These are phyloP conservation scores for Litchi chinensis DNA, from an alignment of 345 rosid species.

Conservation along the genomic window DNA sequence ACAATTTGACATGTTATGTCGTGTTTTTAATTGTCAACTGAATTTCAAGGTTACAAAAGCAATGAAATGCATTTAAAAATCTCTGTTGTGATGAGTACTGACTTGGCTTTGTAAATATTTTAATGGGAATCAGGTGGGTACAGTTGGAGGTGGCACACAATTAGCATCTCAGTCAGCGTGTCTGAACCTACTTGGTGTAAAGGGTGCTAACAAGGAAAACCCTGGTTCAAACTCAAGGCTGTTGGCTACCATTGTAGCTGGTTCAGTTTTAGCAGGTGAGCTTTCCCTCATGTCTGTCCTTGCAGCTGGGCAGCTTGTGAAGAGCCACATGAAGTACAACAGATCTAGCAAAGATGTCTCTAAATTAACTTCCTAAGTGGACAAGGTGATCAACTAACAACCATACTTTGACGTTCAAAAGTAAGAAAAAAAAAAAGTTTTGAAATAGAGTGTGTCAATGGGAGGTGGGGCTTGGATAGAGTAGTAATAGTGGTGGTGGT, in stretches of 20 bases:
- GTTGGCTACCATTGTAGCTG: constrained; percentile 66
- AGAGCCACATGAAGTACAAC: constrained; percentile 85
- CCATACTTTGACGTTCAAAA: not conserved
- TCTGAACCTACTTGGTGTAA: constrained; percentile 71
- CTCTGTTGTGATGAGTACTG: not conserved
- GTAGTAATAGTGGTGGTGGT: no score
- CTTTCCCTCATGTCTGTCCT: constrained; percentile 74
- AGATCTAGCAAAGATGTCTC: constrained; percentile 60
- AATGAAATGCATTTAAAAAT: not conserved
- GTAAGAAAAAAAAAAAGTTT: not conserved
- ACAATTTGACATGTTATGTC: constrained; percentile 2
- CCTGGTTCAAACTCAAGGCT: constrained; percentile 66
- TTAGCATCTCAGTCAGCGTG: constrained; percentile 86
- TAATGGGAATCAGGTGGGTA: constrained; percentile 58
- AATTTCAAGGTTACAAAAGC: not conserved
- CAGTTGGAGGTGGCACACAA: constrained; percentile 85
- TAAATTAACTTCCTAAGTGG: constrained; percentile 4
- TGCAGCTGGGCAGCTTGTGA: constrained; percentile 77
- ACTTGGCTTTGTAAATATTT: not conserved
- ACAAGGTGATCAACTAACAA: not conserved
- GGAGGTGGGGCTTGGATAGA: not conserved
- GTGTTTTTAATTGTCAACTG: not conserved
- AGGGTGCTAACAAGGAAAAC: constrained; percentile 56
- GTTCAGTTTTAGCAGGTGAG: constrained; percentile 83
- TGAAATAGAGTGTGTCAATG: not conserved